Base-by-base conservation (phyloP, 108 stramenopile species). In the Pseudonitzschia multiseries region DNA sequence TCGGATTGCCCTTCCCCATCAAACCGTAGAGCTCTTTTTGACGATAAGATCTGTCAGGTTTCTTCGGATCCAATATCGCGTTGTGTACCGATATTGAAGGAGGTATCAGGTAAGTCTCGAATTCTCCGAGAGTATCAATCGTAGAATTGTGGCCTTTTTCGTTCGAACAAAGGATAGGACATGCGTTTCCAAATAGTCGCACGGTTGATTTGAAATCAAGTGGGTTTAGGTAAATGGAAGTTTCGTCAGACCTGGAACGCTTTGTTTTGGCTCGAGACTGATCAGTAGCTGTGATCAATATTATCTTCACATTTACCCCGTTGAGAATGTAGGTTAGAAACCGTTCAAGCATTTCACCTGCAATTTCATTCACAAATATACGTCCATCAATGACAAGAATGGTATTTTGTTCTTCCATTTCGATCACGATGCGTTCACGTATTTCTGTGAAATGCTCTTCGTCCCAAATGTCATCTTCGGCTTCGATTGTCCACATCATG, bases 321-420 rank as follows among this genome's bases (percentile, higher is more conserved):
- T 79, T 79, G 20, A 79, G 32, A 8, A 79, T 28, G 52, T 72
- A 48, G 31, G 67, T 60, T 13, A 79, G 53, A 32, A 79, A 72
- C 9, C 63, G 62, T 53, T 79, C 78, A 26, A 79, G 50, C 41
- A 71, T 79, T 43, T 79, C 78, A 2, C 78, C 78, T 21, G 67
- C 41, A 17, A 70, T 70, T 54, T 79, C 79, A 4, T 61, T 70
- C 3, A 24, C 53, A 60, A 79, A 79, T 0, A 70, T 36, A 29
- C 79, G 73, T 12, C 73, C 79, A 70, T 79, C 73, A 50, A 79
- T 74, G 48, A 79, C 59, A n/a, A 79, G 57, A 57, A 79, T 74
- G 10, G 68, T 31, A 18, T 59, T 57, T 54, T 68, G 40, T 31
- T 69, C 79, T 32, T 69, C 57, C 40, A 79, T 51, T 28, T 72